Evolutionary conservation across 1,284 basidiomycete species (phyloP).

Genomic region (Malassezia furfur): DNA sequence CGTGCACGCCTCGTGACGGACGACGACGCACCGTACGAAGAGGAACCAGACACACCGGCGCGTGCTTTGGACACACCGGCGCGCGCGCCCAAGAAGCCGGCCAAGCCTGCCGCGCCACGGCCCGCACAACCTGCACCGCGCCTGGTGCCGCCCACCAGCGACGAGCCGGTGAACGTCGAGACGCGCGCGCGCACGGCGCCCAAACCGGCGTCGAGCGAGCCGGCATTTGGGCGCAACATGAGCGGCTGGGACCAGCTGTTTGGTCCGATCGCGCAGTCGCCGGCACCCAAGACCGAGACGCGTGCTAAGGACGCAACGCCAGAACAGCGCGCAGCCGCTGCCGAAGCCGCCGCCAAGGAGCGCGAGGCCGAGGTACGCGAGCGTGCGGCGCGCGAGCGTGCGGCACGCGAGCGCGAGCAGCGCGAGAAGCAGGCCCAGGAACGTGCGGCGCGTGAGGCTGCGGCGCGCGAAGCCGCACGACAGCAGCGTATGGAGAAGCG

Average conservation of each 20-base stretch:
- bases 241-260: constrained; percentile 20
- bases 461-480: neutral
- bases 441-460: neutral
- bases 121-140: neutral
- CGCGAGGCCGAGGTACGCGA: neutral
- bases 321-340: constrained; percentile 12
- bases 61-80: neutral
- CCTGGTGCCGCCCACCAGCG: neutral
- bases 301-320: constrained; percentile 15
- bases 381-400: constrained; percentile 3
- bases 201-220: neutral
- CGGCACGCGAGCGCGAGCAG: neutral
- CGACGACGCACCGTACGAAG: neutral
- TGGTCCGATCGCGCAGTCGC: constrained; percentile 9
- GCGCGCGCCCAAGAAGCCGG: neutral
- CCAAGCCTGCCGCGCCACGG: neutral
- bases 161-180: neutral
- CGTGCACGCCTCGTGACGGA: neutral
- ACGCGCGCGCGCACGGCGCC: neutral
- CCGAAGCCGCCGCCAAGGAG: constrained; percentile 13
- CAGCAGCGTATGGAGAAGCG: neutral
- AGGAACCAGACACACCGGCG: neutral
- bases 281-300: constrained; percentile 2
- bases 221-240: constrained; percentile 14
- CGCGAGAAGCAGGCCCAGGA: constrained; percentile 4